Evolutionary conservation across 140 eudicot species (phyloP).

Genomic region (Stevia rebaudiana): DNA sequence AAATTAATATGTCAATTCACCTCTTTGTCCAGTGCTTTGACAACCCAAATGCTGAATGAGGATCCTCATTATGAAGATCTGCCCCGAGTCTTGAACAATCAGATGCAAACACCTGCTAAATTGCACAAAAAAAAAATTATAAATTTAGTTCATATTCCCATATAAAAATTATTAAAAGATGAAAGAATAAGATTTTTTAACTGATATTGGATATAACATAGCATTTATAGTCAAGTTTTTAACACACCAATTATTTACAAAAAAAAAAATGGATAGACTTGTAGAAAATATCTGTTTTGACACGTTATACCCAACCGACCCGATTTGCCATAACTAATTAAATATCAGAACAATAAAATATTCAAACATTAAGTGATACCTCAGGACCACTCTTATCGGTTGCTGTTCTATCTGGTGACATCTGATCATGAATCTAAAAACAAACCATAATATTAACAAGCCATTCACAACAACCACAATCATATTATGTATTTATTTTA

Average conservation of each 20-base stretch:
- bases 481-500: too few relatives aligned
- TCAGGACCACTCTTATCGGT: slow-evolving; percentile 52
- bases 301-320: background rate
- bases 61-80: slow-evolving; percentile 38
- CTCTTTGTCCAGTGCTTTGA: slow-evolving; percentile 70
- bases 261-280: background rate
- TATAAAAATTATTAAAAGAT: background rate
- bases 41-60: slow-evolving; percentile 45
- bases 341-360: background rate
- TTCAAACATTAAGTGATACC: slow-evolving; percentile 7
- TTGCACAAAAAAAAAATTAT: slow-evolving; percentile 19
- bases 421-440: slow-evolving; percentile 61
- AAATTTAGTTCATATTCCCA: background rate
- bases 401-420: slow-evolving; percentile 45
- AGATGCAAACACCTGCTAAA: slow-evolving; percentile 49
- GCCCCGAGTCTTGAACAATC: slow-evolving; percentile 47
- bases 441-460: slow-evolving; percentile 14
- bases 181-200: background rate
- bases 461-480: slow-evolving; percentile 11
- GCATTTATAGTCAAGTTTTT: background rate
- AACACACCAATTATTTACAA: background rate
- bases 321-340: background rate
- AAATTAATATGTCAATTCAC: slow-evolving; percentile 30
- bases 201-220: background rate
- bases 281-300: background rate